Evolutionary conservation across 2,329 filamentous ascomycete species (phyloP), one percentile per base, ranked within the genome.

Genomic region (Scedosporium aurantiacum): DNA sequence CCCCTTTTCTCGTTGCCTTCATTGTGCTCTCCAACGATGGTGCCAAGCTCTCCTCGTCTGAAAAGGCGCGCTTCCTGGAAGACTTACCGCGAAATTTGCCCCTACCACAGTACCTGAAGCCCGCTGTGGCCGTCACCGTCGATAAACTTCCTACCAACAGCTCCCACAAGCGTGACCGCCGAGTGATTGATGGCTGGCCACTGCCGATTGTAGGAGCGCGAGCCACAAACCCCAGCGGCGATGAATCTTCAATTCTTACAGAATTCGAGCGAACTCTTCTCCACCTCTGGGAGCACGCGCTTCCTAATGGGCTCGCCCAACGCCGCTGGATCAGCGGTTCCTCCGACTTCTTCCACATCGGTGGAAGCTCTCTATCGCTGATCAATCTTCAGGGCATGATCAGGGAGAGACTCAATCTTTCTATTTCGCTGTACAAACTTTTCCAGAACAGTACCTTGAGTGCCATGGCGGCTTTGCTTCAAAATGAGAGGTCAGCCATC

Each of bases 261-360:
- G 18, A 10, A 18, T 27, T 54, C 16, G 50, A 54, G 50, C 18
- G 60, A 18, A 54, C 63, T 4, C 12, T 70, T 1, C 40, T 50
- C 18, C 52, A 62, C 4, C 55, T 66, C 12, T 67, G 65, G 64
- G 47, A 62, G 50, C 61, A 63, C 5, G 63, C 67, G 1, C 54
- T 67, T 1, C 64, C 68, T 57, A 60, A 65, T 3, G 61, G 63
- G 0, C 59, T 66, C 1, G 50, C 67, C 3, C 61, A 69, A 1
- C 45, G 57, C 28, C 41, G 61, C 32, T 63, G 61, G 2, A 65
- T 68, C 21, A 60, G 65, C 1, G n/a, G 60, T 0, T 40, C 65
- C 5, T 67, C 73, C 4, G 73, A 77, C 65, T 79, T 80, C 65
- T 79, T 78, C 66, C 61, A 65, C 0, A 65, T 73, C 1, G 77